A percentile compares a stretch with the other conserved stretches of the same genome.
phyloP scores from a whole-genome alignment of 768 basidiomycete species.

The Kwoniella botswanensis region DNA sequence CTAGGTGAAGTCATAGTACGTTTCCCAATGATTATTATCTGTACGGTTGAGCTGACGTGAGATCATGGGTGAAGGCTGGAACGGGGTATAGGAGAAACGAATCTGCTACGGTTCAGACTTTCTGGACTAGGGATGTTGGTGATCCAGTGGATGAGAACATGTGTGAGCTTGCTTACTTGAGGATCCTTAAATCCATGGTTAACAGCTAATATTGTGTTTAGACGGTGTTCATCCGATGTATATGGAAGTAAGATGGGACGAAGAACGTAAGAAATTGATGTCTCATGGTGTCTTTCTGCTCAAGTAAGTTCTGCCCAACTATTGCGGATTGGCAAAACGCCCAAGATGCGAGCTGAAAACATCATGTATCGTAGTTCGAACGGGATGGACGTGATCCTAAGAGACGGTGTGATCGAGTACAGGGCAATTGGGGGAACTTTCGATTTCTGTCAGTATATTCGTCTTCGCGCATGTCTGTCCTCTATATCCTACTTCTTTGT shows the following conservation, averaged over 20 bases:
- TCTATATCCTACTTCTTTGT: neutral
- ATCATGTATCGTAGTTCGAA: slow-evolving; percentile 59
- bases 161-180: slow-evolving; percentile 16
- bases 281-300: slow-evolving; percentile 79
- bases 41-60: slow-evolving; percentile 2
- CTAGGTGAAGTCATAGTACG: slow-evolving; percentile 65
- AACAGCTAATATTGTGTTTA: slow-evolving; percentile 12
- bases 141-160: slow-evolving; percentile 52
- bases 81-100: slow-evolving; percentile 30
- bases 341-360: neutral
- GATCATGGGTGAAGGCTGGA: slow-evolving; percentile 2
- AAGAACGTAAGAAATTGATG: slow-evolving; percentile 61
- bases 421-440: slow-evolving; percentile 74
- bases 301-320: slow-evolving; percentile 53
- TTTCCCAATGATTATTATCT: neutral
- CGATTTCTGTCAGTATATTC: slow-evolving; percentile 64
- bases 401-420: slow-evolving; percentile 65
- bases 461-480: neutral
- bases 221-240: slow-evolving; percentile 45
- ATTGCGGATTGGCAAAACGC: neutral
- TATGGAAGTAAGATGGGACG: slow-evolving; percentile 33
- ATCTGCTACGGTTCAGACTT: slow-evolving; percentile 31
- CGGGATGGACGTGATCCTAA: slow-evolving; percentile 73
- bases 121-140: slow-evolving; percentile 42
- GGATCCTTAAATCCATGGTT: neutral